These are phyloP conservation scores for Castanospermum australe DNA, from an alignment of 306 rosid species.

Conservation along the genomic window DNA sequence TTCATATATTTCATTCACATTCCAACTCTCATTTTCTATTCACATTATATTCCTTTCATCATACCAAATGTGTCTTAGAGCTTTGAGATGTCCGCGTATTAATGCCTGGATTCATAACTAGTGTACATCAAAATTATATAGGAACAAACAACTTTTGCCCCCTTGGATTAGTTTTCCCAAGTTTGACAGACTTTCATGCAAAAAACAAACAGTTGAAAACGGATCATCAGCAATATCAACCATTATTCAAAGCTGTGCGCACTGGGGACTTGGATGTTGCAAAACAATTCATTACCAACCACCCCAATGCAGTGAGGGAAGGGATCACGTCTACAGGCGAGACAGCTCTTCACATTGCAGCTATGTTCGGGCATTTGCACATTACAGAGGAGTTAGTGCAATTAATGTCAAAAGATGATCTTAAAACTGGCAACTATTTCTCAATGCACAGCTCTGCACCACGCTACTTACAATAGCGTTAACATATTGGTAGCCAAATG, in stretches of 20 bases:
- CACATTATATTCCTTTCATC: no score
- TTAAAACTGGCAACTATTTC: neutral
- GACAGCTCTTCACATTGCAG: neutral
- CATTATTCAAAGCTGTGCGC: neutral
- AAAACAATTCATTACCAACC: neutral
- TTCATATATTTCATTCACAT: no score
- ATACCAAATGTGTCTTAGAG: no score
- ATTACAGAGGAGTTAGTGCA: neutral
- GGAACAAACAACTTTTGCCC: no score
- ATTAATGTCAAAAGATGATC: neutral
- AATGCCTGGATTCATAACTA: no score
- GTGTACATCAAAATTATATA: no score
- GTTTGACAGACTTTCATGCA: neutral
- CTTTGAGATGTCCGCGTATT: no score
- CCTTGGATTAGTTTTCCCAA: no score
- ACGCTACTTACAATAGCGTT: neutral
- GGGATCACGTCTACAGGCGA: neutral
- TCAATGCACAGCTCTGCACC: neutral
- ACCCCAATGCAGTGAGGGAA: neutral
- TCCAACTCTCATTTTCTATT: no score
- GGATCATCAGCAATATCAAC: neutral
- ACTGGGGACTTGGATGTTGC: neutral
- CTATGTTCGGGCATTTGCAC: neutral
- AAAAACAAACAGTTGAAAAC: neutral
- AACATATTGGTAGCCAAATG: neutral